Evolutionary conservation across 2,329 filamentous ascomycete genomes (phyloP).

Genomic region (Phyllosticta capitalensis): DNA sequence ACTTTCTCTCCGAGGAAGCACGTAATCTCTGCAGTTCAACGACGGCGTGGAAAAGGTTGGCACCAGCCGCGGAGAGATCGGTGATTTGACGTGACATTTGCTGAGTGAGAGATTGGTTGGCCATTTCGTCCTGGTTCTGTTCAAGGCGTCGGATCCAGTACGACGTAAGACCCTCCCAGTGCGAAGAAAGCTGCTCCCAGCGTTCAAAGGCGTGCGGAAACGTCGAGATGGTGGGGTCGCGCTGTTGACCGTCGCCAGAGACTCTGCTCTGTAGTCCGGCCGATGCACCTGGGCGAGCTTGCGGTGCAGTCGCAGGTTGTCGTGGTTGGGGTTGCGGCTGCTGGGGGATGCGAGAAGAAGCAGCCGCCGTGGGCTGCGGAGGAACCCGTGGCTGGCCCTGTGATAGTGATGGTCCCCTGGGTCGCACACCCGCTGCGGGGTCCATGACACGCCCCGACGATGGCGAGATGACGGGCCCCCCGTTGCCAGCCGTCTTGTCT

Average conservation of each 20-base stretch:
- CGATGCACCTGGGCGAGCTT: slow-evolving; percentile 22
- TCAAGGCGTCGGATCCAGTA: slow-evolving; percentile 95
- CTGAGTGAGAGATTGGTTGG: slow-evolving; percentile 70
- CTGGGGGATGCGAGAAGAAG: slow-evolving; percentile 10
- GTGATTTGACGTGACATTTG: slow-evolving; percentile 91
- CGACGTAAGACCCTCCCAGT: slow-evolving; percentile 94
- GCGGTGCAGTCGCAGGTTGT: slow-evolving; percentile 22
- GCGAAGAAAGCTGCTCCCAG: slow-evolving; percentile 93
- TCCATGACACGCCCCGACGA: slow-evolving; percentile 1
- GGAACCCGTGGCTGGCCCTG: slow-evolving; percentile 27
- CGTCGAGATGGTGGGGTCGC: slow-evolving; percentile 44
- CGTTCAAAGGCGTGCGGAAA: slow-evolving; percentile 97
- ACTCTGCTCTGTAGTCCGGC: slow-evolving; percentile 18
- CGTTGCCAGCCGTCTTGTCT: background rate
- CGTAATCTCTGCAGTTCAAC: slow-evolving; percentile 90
- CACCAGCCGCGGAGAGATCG: slow-evolving; percentile 91
- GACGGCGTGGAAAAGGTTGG: slow-evolving; percentile 94
- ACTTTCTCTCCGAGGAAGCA: slow-evolving; percentile 92
- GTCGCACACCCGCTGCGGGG: background rate
- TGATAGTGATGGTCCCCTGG: slow-evolving; percentile 16
- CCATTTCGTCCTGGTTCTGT: slow-evolving; percentile 78
- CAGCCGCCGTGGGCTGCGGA: slow-evolving; percentile 16
- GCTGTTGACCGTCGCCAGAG: slow-evolving; percentile 19
- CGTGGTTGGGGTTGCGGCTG: slow-evolving; percentile 18
- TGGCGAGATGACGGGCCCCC: slow-evolving; percentile 6